phyloP scores from a whole-genome alignment of 208 protist species.

The Leishmania amazonensis region DNA sequence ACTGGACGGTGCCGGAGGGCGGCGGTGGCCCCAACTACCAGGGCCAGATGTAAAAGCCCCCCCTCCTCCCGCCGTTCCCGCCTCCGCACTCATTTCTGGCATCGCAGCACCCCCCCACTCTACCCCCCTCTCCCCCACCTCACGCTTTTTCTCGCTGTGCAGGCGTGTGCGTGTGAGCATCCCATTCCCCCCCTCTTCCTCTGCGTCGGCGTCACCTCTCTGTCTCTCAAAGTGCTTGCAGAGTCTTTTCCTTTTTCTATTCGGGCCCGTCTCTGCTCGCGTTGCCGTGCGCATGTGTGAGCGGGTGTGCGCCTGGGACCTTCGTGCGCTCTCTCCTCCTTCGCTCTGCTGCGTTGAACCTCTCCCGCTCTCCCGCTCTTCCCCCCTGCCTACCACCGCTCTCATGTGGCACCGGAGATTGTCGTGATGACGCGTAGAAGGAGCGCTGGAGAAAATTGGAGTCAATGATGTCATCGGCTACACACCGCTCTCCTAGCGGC shows the following conservation, averaged over 20 bases:
- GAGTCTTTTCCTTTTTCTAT: background rate
- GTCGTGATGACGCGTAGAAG: background rate
- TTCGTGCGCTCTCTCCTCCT: background rate
- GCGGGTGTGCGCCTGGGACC: background rate
- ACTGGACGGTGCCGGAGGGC: conserved; percentile 96
- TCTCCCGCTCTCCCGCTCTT: background rate
- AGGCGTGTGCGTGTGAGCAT: background rate
- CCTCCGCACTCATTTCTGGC: background rate
- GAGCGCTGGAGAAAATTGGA: background rate
- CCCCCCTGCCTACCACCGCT: background rate
- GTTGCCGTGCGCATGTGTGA: background rate
- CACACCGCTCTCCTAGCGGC: background rate
- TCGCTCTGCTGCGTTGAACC: background rate
- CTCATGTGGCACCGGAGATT: background rate
- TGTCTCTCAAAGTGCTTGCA: too few relatives aligned
- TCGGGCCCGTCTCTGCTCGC: background rate
- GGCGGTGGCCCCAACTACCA: conserved; percentile 87
- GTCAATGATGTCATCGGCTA: background rate
- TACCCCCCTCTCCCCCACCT: too few relatives aligned
- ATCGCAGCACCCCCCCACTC: background rate
- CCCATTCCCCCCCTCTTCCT: background rate
- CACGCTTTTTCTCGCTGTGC: background rate
- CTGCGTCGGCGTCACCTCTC: background rate
- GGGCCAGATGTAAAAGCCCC: conserved; percentile 68
- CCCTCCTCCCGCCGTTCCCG: background rate